These are phyloP conservation scores for Posidonia oceanica DNA, from an alignment of 116 monocot genomes.

Conservation along the genomic window DNA sequence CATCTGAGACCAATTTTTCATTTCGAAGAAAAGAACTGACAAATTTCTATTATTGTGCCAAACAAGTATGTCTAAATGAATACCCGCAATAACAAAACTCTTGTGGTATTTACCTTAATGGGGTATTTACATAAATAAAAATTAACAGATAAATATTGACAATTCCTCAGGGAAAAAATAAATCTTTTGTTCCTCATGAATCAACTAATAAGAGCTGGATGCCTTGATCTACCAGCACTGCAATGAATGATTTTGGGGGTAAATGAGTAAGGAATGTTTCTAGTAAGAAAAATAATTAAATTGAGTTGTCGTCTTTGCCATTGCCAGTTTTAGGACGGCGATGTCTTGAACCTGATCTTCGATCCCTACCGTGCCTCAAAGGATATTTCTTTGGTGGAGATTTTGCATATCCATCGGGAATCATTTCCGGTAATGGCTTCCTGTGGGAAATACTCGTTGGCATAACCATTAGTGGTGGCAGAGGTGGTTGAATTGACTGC, in stretches of 20 bases:
- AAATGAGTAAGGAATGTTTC: background rate
- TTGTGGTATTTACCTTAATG: background rate
- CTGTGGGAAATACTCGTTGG: background rate
- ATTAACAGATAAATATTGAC: slow-evolving; percentile 1
- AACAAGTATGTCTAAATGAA: background rate
- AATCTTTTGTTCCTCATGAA: background rate
- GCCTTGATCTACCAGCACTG: slow-evolving; percentile 1
- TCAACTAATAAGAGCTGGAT: slow-evolving; percentile 1
- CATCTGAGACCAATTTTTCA: background rate
- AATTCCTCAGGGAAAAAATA: background rate
- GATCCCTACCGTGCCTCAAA: slow-evolving; percentile 26
- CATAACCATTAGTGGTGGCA: background rate
- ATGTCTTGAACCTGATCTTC: slow-evolving; percentile 38
- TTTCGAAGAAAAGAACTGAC: background rate
- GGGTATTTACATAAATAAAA: slow-evolving; percentile 7
- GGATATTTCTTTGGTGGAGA: slow-evolving; percentile 24
- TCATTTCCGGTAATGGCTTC: slow-evolving; percentile 6
- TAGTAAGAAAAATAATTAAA: slow-evolving; percentile 10
- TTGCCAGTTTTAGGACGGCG: slow-evolving; percentile 28
- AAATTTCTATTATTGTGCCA: too few relatives aligned
- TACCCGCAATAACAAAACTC: background rate
- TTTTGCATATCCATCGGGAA: slow-evolving; percentile 10
- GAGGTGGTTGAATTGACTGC: slow-evolving; percentile 2
- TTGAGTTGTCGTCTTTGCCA: slow-evolving; percentile 14
- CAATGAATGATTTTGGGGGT: slow-evolving; percentile 1